Base-by-base conservation (phyloP, 208 protist species). In the Eutreptiella sp. region DNA sequence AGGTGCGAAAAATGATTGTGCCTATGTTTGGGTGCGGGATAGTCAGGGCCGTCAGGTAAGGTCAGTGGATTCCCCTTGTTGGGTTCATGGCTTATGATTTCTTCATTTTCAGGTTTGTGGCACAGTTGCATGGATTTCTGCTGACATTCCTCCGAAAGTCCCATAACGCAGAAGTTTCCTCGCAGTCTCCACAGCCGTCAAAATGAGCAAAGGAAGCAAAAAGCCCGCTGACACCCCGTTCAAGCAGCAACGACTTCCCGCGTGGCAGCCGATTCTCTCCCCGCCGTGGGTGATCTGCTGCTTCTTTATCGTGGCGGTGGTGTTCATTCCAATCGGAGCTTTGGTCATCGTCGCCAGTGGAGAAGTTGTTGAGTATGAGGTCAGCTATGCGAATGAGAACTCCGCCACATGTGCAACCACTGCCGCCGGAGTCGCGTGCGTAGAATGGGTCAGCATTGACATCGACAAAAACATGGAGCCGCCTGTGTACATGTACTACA, bases 401-500 rank as follows among this genome's bases (percentile, higher is more conserved):
- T n/a, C n/a, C n/a, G n/a, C n/a, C n/a, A n/a, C n/a, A n/a, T n/a
- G n/a, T n/a, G n/a, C n/a, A n/a, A n/a, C n/a, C n/a, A n/a, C n/a
- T n/a, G n/a, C n/a, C n/a, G n/a, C n/a, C n/a, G n/a, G n/a, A n/a
- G n/a, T n/a, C n/a, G 36, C 19, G 36, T 19, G 16, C 36, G 36
- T 41, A 16, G n/a, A n/a, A n/a, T n/a, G n/a, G 5, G 70, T 89
- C 0, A 36, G 1, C 0, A 85, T 95, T 55, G 46, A 46, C 1
- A 19, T 96, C 1, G 38, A 11, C 2, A 41, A 76, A 11, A 70
- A 43, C 1, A 81, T 98, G 36, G 63, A 81, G 21, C 62, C 79
- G 16, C 93, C 94, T 4, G 74, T 98, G 19, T 98, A 95, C 67
- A 54, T 98, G 33, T 98, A 98, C 76, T 99, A 99, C 70, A 79